phyloP scores from a whole-genome alignment of 1,139 yeast genomes.

The Geotrichum candidum region DNA sequence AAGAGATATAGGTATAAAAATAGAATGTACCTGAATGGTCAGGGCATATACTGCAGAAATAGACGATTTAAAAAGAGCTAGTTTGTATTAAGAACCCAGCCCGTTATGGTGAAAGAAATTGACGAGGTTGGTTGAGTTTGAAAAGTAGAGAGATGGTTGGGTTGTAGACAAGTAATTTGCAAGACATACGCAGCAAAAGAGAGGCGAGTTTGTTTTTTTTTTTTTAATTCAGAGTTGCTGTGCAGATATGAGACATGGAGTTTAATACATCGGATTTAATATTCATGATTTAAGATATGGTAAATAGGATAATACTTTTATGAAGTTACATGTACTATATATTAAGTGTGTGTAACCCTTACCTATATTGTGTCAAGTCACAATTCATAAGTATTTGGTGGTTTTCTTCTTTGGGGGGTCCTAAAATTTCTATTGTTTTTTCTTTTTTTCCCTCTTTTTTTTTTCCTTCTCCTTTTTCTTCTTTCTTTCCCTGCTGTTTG shows the following conservation, averaged over 20 bases:
- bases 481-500: background rate
- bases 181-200: background rate
- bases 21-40: background rate
- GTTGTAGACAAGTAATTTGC: background rate
- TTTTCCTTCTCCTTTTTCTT: background rate
- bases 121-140: background rate
- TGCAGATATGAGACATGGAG: too few species aligned
- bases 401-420: background rate
- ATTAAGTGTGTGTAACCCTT: background rate
- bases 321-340: background rate
- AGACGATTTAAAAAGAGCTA: background rate
- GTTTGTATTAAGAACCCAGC: background rate
- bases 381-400: background rate
- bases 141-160: background rate
- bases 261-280: background rate
- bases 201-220: background rate
- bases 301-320: too few species aligned
- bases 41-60: background rate
- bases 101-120: background rate
- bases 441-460: background rate
- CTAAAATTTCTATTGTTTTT: background rate
- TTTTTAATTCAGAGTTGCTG: too few species aligned
- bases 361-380: background rate
- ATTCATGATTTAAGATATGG: background rate
- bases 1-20: background rate